Percentiles rank a stretch among this genome's conserved stretches.
Evolutionary conservation across 2,329 filamentous ascomycete species (phyloP).

Genomic region (Fusarium bactridioides): DNA sequence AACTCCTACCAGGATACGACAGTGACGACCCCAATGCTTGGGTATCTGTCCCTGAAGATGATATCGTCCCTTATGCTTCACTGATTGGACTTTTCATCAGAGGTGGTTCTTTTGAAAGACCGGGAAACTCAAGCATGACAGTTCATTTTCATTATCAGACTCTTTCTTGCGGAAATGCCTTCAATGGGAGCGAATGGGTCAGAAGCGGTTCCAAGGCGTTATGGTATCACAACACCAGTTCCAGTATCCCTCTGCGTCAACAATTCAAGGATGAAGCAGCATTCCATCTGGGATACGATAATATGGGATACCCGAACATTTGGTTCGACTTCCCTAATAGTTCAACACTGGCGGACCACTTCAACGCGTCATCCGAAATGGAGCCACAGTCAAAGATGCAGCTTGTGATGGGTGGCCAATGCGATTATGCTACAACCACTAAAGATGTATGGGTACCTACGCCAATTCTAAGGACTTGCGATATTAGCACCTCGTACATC

Average conservation of each 20-base stretch:
- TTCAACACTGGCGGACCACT: neutral
- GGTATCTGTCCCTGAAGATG: neutral
- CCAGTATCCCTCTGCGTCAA: too few relatives aligned
- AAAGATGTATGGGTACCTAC: too few relatives aligned
- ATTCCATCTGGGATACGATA: too few relatives aligned
- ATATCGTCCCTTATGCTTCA: neutral
- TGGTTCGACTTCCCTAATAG: neutral
- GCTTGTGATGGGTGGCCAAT: too few relatives aligned
- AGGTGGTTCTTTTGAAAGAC: neutral
- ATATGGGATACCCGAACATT: neutral
- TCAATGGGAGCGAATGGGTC: neutral
- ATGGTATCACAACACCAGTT: neutral
- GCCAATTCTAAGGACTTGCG: neutral
- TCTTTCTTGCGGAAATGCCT: neutral
- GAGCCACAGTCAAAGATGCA: neutral
- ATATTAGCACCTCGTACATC: neutral
- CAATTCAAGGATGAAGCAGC: too few relatives aligned
- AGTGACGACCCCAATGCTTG: neutral
- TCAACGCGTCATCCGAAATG: rapidly evolving
- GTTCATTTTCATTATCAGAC: neutral
- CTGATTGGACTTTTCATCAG: neutral
- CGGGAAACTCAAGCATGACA: slow-evolving; percentile 1
- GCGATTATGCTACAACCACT: too few relatives aligned
- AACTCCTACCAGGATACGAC: neutral
- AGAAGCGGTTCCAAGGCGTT: neutral